Conservation (phyloP, 495 filamentous ascomycete genomes). For the Aspergillus olivimuriae region DNA sequence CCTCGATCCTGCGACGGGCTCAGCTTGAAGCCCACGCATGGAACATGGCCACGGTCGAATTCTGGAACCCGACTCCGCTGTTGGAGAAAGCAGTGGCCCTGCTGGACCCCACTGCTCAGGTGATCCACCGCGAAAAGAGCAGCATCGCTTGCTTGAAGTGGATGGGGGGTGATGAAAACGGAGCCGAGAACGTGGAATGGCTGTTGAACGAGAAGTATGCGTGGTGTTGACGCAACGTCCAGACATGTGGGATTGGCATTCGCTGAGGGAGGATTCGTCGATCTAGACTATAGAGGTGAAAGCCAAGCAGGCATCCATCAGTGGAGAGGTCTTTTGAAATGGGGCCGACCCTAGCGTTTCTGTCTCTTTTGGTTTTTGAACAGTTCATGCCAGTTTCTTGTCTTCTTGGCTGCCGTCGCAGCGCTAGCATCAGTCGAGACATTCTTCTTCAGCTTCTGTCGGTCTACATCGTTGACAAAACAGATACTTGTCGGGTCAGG, state of each 20-base stretch:
- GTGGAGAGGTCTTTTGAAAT: conserved; percentile 2
- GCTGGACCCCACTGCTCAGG: conserved; percentile 38
- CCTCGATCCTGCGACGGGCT: conserved; percentile 45
- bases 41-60: conserved; percentile 52
- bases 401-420: conserved; percentile 41
- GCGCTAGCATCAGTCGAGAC: conserved; percentile 23
- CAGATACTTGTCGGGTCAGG: conserved; percentile 35
- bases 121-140: conserved; percentile 54
- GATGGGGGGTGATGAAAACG: conserved; percentile 46
- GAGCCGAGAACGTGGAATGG: conserved; percentile 66
- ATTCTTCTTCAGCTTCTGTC: conserved; percentile 27
- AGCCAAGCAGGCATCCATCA: no score
- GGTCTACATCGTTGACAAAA: conserved; percentile 30
- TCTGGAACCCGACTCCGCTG: conserved; percentile 59
- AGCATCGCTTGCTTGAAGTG: conserved; percentile 61
- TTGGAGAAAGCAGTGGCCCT: conserved; percentile 53
- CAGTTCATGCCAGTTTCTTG: conserved; percentile 84
- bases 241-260: conserved; percentile 2
- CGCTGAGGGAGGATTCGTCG: neutral
- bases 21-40: conserved; percentile 51
- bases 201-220: conserved; percentile 86
- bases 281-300: no score
- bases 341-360: conserved; percentile 15
- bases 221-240: conserved; percentile 89
- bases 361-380: conserved; percentile 51